Conservation (phyloP, 805 yeast species). For the Yarrowia sp. region DNA sequence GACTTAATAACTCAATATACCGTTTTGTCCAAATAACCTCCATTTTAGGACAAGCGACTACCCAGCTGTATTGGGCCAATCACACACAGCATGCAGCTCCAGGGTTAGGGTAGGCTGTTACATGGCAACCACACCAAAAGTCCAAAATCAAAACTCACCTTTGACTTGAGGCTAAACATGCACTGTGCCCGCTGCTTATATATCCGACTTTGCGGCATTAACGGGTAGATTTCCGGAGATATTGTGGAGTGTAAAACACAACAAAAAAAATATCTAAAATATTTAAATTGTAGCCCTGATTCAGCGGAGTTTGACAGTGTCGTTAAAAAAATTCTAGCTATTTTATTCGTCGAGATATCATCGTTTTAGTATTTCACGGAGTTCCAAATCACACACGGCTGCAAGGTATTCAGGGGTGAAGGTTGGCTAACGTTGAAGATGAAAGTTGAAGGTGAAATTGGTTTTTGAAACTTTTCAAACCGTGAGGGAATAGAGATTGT, state of each 20-base stretch:
- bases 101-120: not conserved
- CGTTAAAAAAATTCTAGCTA: too few species aligned
- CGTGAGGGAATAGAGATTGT: not conserved
- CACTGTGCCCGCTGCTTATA: not conserved
- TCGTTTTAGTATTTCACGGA: not conserved
- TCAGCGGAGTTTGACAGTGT: too few species aligned
- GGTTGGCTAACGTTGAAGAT: not conserved
- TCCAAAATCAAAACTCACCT: not conserved
- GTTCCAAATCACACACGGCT: not conserved
- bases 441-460: not conserved
- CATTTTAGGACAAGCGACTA: constrained; percentile 26
- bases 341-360: too few species aligned
- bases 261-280: too few species aligned
- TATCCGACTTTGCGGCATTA: constrained; percentile 21
- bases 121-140: not conserved
- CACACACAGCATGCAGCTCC: not conserved
- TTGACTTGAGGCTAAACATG: not conserved
- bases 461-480: not conserved
- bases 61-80: constrained; percentile 21
- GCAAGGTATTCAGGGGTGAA: constrained; percentile 21
- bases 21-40: constrained; percentile 18
- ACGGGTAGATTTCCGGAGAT: not conserved
- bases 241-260: not conserved
- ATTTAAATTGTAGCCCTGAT: too few species aligned
- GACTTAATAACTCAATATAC: constrained; percentile 22